phyloP scores from a whole-genome alignment of 768 basidiomycete species.

The Lentinula sp. region DNA sequence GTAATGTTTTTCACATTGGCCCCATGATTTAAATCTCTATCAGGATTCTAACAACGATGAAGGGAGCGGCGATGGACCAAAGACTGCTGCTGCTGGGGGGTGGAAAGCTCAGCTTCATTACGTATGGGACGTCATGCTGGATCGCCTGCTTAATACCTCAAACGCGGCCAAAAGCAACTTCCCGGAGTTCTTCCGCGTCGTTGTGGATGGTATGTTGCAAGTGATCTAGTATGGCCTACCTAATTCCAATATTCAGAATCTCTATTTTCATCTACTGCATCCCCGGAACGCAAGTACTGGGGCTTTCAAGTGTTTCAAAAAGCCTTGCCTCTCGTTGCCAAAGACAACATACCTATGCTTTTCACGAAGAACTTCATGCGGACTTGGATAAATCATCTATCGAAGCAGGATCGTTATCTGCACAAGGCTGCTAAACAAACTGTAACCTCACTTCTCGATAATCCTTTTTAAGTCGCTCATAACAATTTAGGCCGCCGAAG shows the following conservation, averaged over 20 bases:
- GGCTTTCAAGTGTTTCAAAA: conserved; percentile 91
- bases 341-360: conserved; percentile 71
- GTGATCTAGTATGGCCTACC: neutral
- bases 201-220: conserved; percentile 73
- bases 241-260: conserved; percentile 51
- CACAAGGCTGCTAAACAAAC: conserved; percentile 85
- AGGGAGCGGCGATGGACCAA: conserved; percentile 40
- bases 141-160: conserved; percentile 54
- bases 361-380: conserved; percentile 96
- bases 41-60: conserved; percentile 58
- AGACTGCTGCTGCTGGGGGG: conserved; percentile 39
- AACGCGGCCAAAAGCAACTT: conserved; percentile 51
- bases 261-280: conserved; percentile 78
- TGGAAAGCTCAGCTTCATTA: conserved; percentile 94
- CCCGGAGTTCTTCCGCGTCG: conserved; percentile 85
- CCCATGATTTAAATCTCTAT: neutral
- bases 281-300: conserved; percentile 88
- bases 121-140: conserved; percentile 82
- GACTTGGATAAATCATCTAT: conserved; percentile 93
- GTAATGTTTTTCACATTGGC: neutral
- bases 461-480: neutral
- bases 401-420: conserved; percentile 79
- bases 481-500: conserved; percentile 53
- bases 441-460: conserved; percentile 29
- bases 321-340: conserved; percentile 60